Evolutionary conservation across 2,329 filamentous ascomycete genomes (phyloP), one percentile per base, ranked within the genome.

Genomic region (Lithohypha guttulata): DNA sequence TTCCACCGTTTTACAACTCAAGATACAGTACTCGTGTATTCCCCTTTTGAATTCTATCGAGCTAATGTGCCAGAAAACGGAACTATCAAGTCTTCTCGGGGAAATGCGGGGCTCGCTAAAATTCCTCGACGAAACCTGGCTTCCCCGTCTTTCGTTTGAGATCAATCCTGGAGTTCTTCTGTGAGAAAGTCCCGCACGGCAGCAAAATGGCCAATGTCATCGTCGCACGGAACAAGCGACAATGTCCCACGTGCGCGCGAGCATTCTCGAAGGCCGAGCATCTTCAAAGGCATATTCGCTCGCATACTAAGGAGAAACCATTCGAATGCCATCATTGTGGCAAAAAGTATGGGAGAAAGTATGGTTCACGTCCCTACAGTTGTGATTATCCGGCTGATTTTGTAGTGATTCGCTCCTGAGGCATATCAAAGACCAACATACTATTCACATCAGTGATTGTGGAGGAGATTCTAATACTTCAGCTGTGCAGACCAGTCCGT

Each of bases 271-370:
- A 56, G 41, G 53, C 53, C 10, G 56, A 58, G 21, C 56, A 58
- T 42, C 51, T 58, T 7, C 46, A 55, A 20, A 47, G 56, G 15
- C 56, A 58, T 43, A 49, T 56, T n/a, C 47, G 54, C 20, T 51
- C 51, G 22, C 56, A 58, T 31, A 58, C 55, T 2, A 55, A 53
- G 29, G 55, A 58, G 38, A 58, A 53, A 40, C 56, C 56, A 2
- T 58, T 58, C 42, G 35, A 35, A 21, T 49, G 47, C 30, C 25
- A 23, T 3, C 43, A 40, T 8, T 49, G 47, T 37, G 47, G 47
- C 9, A 42, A 38, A 25, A 43, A 45, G 19, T 49, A 47, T 41
- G 46, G 46, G 19, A 35, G 46, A 18, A 42, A 47, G 46, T 49
- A 36, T 41, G 44, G 41, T 5, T 9, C 7, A 31, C 28, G 7